A percentile compares a stretch with the other conserved stretches of the same genome.
These are phyloP conservation scores for Diplocarpon mali DNA, from an alignment of 2,329 filamentous ascomycete species.

Conservation along the genomic window DNA sequence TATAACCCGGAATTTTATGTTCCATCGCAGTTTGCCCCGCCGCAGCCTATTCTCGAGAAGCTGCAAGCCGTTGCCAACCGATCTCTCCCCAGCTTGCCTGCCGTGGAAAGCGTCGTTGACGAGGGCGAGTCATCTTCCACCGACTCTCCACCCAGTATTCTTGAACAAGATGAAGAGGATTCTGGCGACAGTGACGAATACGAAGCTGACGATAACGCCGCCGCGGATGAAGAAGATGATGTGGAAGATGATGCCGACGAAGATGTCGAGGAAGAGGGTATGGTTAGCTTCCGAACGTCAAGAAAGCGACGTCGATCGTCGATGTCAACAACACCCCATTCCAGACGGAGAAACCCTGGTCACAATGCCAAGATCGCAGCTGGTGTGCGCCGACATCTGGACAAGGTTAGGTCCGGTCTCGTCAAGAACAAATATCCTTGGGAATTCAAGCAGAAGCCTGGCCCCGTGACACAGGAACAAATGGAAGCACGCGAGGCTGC, in stretches of 20 bases:
- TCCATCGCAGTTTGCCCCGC: constrained; percentile 20
- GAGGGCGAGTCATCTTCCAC: not conserved
- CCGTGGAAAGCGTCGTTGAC: not conserved
- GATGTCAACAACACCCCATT: not conserved
- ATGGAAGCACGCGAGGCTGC: constrained; percentile 2
- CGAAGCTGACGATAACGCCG: not conserved
- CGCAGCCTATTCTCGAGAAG: constrained; percentile 12
- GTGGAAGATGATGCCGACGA: not conserved
- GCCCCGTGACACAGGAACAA: constrained; percentile 5
- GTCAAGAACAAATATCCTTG: constrained; percentile 1
- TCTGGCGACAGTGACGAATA: not conserved
- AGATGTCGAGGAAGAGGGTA: not conserved
- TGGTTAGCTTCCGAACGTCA: not conserved
- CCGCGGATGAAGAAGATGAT: not conserved
- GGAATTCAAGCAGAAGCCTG: not conserved
- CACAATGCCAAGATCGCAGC: constrained; percentile 7
- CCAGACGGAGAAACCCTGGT: not conserved
- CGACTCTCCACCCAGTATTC: not conserved
- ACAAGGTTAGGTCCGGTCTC: constrained; percentile 4
- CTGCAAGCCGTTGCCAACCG: constrained; percentile 11
- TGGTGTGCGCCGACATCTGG: constrained; percentile 3
- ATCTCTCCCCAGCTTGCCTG: not conserved
- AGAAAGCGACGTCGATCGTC: not conserved
- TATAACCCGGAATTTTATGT: constrained; percentile 21
- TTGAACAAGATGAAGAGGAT: not conserved